phyloP scores from a whole-genome alignment of 1,139 yeast genomes.

The Starmera stellimalicola region DNA sequence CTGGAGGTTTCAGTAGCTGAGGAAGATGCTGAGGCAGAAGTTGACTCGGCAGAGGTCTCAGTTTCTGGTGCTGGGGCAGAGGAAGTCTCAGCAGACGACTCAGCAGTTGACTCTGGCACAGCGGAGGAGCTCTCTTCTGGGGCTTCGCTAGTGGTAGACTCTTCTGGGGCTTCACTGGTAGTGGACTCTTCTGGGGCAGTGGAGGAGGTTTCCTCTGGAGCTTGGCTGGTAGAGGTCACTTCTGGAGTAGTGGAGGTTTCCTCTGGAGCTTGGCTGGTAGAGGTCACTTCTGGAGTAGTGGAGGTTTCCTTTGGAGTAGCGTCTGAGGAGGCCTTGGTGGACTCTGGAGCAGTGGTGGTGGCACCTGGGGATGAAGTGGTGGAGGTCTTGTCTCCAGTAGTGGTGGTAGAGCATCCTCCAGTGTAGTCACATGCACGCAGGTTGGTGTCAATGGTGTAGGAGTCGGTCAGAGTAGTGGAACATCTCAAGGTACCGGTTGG shows the following conservation, averaged over 20 bases:
- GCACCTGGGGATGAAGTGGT: conserved; percentile 3
- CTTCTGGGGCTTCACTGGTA: background rate
- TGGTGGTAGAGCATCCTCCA: conserved; percentile 5
- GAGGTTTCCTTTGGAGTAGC: conserved; percentile 2
- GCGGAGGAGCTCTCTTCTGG: background rate
- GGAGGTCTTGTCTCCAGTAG: conserved; percentile 4
- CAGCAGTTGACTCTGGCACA: background rate
- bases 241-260: background rate
- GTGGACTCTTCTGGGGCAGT: conserved; percentile 1
- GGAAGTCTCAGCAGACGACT: background rate
- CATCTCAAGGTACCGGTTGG: conserved; percentile 17
- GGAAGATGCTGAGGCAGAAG: background rate
- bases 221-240: background rate
- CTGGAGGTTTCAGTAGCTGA: background rate
- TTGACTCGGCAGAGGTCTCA: background rate
- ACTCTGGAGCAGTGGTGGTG: conserved; percentile 5
- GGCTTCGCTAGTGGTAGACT: background rate
- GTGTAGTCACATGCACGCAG: conserved; percentile 3
- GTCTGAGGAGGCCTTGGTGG: background rate
- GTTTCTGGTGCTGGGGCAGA: background rate
- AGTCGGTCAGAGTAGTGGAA: conserved; percentile 10
- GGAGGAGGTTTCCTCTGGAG: background rate
- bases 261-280: background rate
- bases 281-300: conserved; percentile 2
- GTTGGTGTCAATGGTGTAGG: conserved; percentile 4